Conservation (phyloP, 352 stramenopile genomes). For the Phytophthora pisi region DNA sequence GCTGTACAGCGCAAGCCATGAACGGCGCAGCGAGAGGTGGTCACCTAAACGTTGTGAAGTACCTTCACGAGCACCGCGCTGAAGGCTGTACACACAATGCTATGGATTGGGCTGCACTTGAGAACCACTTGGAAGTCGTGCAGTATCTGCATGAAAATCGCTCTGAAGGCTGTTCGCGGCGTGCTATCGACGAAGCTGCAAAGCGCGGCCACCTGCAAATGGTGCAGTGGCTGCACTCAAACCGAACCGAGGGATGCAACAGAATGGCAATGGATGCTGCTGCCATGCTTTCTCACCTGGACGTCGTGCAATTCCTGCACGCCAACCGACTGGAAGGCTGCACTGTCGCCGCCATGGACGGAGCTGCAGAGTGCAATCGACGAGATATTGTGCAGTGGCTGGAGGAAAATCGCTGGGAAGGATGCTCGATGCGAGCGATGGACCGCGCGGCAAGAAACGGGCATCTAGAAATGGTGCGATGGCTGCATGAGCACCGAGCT, state of each 20-base stretch:
- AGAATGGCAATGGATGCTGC: slow-evolving; percentile 41
- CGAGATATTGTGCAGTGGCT: slow-evolving; percentile 34
- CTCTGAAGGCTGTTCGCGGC: slow-evolving; percentile 29
- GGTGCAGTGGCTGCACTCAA: slow-evolving; percentile 32
- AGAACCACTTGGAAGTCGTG: slow-evolving; percentile 29
- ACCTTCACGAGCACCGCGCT: slow-evolving; percentile 32
- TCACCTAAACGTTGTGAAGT: slow-evolving; percentile 26
- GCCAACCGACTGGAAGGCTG: slow-evolving; percentile 32
- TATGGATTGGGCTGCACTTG: slow-evolving; percentile 34
- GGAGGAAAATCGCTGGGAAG: slow-evolving; percentile 31
- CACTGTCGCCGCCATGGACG: slow-evolving; percentile 32
- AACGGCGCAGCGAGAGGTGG: slow-evolving; percentile 29
- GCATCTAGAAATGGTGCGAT: slow-evolving; percentile 28
- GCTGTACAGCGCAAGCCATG: slow-evolving; percentile 30
- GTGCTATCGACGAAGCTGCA: slow-evolving; percentile 35
- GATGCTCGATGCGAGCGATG: slow-evolving; percentile 39
- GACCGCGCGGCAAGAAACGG: slow-evolving; percentile 32
- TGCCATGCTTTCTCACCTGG: slow-evolving; percentile 28
- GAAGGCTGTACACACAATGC: slow-evolving; percentile 39
- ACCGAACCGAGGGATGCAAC: slow-evolving; percentile 30
- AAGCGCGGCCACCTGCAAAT: slow-evolving; percentile 29
- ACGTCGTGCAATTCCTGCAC: slow-evolving; percentile 42
- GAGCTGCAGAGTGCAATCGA: slow-evolving; percentile 23
- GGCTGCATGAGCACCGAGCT: slow-evolving; percentile 30
- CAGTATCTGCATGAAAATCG: slow-evolving; percentile 36